Conservation (phyloP, 2,329 filamentous ascomycete genomes). For the Stagonosporopsis cucurbitacearum region DNA sequence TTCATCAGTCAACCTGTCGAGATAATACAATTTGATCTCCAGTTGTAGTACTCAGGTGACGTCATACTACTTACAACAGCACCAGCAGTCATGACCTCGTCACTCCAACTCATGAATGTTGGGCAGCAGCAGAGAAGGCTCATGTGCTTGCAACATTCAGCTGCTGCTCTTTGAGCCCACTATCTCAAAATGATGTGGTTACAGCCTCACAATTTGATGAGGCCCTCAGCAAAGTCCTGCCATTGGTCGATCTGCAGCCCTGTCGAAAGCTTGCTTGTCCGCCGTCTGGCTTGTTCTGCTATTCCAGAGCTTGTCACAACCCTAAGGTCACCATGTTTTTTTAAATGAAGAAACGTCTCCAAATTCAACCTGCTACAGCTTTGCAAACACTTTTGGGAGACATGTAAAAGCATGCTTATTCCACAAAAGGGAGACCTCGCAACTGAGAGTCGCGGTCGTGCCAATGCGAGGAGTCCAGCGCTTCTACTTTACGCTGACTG, state of each 20-base stretch:
- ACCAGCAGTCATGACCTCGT: not conserved
- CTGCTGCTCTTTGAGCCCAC: not conserved
- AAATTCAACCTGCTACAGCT: not conserved
- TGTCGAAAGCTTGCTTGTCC: constrained; percentile 8
- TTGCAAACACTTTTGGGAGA: not conserved
- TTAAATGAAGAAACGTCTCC: no score
- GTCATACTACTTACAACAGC: not conserved
- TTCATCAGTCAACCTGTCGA: not conserved
- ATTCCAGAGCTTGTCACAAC: constrained; percentile 11
- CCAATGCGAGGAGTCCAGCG: not conserved
- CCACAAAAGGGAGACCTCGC: not conserved
- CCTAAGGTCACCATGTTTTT: not conserved
- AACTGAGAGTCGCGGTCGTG: no score
- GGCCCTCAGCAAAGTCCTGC: not conserved
- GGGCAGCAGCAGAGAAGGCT: not conserved
- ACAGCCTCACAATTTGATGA: not conserved
- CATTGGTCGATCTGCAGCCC: constrained; percentile 1
- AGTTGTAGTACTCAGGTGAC: not conserved
- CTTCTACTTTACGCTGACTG: not conserved
- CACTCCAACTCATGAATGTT: not conserved
- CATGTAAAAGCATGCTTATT: not conserved
- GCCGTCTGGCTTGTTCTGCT: constrained; percentile 7
- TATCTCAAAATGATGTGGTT: not conserved
- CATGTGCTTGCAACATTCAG: not conserved
- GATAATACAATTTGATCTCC: not conserved